phyloP scores from a whole-genome alignment of 257 asterid genomes.

The Cinchona pubescens region DNA sequence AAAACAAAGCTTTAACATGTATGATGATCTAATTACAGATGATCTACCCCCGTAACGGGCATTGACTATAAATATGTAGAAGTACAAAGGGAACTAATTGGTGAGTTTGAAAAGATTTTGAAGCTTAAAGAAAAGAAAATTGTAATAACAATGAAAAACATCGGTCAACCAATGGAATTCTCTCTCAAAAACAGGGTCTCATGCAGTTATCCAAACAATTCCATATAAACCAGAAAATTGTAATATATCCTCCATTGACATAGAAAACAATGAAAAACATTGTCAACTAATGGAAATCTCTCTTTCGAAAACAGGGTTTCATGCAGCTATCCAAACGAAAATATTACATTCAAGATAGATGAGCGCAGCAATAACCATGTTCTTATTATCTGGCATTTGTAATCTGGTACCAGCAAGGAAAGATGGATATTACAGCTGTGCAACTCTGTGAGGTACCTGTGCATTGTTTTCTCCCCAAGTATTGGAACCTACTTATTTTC shows the following conservation, averaged over 20 bases:
- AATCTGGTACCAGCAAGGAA: conserved; percentile 78
- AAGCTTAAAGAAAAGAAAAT: not conserved
- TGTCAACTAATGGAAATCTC: not conserved
- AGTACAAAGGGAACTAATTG: not conserved
- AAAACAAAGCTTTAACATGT: not conserved
- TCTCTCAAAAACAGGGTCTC: conserved; percentile 56
- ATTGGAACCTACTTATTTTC: not conserved
- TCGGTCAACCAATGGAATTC: not conserved
- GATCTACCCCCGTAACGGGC: not conserved
- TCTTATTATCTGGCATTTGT: conserved; percentile 75
- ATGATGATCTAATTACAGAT: no score
- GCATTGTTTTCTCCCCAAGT: not conserved
- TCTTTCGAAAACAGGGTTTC: conserved; percentile 59
- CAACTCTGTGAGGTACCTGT: conserved; percentile 74
- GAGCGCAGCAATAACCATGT: conserved; percentile 68
- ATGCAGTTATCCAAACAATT: conserved; percentile 68
- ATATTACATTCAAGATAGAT: conserved; percentile 62
- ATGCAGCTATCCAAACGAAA: conserved; percentile 69
- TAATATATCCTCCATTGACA: no score
- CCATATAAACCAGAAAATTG: no score
- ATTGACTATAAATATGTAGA: not conserved
- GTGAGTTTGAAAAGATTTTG: not conserved
- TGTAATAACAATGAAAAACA: not conserved
- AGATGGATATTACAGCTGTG: conserved; percentile 66
- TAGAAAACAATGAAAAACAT: no score